These are phyloP conservation scores for Pterocarpus santalinus DNA, from an alignment of 306 rosid genomes.

Conservation along the genomic window DNA sequence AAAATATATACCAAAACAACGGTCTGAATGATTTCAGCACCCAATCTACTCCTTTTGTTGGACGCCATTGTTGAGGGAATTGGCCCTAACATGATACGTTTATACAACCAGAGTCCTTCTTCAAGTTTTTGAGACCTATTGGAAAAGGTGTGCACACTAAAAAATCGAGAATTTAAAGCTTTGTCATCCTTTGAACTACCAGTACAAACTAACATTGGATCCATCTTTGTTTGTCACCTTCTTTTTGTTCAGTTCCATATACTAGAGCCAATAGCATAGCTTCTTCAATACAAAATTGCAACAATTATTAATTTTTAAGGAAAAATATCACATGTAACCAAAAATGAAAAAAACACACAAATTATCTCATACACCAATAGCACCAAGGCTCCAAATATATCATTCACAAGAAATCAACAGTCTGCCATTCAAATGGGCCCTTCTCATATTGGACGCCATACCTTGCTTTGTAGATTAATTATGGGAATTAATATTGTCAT, in stretches of 20 bases:
- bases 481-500: slow-evolving; percentile 15
- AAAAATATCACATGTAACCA: slow-evolving; percentile 20
- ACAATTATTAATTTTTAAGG: slow-evolving; percentile 33
- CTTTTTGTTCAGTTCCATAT: slow-evolving; percentile 10
- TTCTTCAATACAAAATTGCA: not conserved
- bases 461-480: slow-evolving; percentile 65
- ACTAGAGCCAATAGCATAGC: not conserved
- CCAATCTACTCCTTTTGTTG: no score
- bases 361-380: slow-evolving; percentile 66
- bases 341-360: slow-evolving; percentile 9
- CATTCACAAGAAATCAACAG: slow-evolving; percentile 98
- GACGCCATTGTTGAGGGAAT: no score
- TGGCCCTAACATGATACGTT: no score
- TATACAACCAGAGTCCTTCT: no score
- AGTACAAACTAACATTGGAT: no score
- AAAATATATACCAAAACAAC: no score
- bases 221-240: slow-evolving; percentile 19
- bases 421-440: slow-evolving; percentile 81
- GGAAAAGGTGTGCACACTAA: no score
- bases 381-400: slow-evolving; percentile 78
- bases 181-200: no score
- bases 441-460: slow-evolving; percentile 98
- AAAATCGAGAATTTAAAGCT: no score
- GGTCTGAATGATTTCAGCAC: no score
- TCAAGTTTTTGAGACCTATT: no score